Evolutionary conservation across 257 asterid species (phyloP).

Genomic region (Scutellaria barbata): DNA sequence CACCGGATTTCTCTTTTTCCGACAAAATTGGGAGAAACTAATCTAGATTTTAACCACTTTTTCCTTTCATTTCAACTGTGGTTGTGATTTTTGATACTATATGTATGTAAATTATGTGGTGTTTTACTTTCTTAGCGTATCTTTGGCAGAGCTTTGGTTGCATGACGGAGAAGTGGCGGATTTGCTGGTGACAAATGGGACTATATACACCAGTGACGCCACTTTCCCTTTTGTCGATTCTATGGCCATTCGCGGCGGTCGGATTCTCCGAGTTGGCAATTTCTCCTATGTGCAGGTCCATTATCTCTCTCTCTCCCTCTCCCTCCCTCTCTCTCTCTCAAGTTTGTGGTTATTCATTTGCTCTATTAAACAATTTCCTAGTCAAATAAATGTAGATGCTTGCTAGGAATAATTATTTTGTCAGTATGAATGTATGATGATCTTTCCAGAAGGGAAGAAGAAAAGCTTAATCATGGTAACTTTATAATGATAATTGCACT

Average conservation of each 20-base stretch:
- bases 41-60: background rate
- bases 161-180: constrained; percentile 56
- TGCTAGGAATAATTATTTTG: constrained; percentile 7
- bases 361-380: background rate
- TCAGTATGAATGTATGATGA: background rate
- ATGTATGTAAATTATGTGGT: constrained; percentile 2
- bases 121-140: background rate
- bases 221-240: constrained; percentile 71
- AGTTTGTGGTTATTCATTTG: background rate
- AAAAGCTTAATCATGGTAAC: background rate
- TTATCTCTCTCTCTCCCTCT: background rate
- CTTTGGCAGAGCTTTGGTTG: constrained; percentile 39
- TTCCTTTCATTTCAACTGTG: background rate
- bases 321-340: background rate
- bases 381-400: background rate
- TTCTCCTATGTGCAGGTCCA: constrained; percentile 60
- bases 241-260: constrained; percentile 72
- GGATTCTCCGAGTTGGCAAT: constrained; percentile 63
- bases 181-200: constrained; percentile 70
- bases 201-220: constrained; percentile 76
- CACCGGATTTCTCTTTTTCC: background rate
- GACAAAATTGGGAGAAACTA: background rate
- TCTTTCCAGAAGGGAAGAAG: background rate
- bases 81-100: background rate
- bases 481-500: constrained; percentile 5